These are phyloP conservation scores for Nephelium lappaceum DNA, from an alignment of 345 rosid genomes.

Conservation along the genomic window DNA sequence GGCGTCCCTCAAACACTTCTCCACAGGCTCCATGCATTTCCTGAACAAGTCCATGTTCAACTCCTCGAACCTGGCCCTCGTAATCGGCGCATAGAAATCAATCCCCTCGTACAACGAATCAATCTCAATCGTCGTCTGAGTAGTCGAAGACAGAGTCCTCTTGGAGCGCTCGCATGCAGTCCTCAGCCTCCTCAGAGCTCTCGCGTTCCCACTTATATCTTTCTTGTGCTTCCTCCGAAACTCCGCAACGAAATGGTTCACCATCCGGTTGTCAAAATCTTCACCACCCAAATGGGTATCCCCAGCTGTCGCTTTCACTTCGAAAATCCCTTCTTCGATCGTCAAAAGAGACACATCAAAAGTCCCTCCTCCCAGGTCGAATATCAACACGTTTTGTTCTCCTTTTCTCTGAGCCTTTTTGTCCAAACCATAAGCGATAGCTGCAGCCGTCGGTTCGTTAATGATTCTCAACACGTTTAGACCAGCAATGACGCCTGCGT, in stretches of 20 bases:
- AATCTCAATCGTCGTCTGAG: constrained; percentile 49
- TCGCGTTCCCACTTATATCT: constrained; percentile 26
- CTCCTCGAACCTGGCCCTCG: constrained; percentile 54
- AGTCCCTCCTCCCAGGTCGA: constrained; percentile 33
- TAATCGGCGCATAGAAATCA: constrained; percentile 44
- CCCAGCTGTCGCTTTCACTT: constrained; percentile 37
- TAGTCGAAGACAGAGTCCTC: constrained; percentile 24
- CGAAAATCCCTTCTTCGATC: constrained; percentile 37
- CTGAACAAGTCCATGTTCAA: constrained; percentile 52
- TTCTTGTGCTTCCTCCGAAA: constrained; percentile 29
- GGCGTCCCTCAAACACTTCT: constrained; percentile 41
- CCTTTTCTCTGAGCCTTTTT: constrained; percentile 25
- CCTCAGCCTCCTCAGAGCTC: constrained; percentile 28
- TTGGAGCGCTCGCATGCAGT: constrained; percentile 30
- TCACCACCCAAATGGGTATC: constrained; percentile 36
- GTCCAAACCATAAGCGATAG: constrained; percentile 30
- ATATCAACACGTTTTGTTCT: constrained; percentile 30
- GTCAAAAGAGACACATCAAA: constrained; percentile 28
- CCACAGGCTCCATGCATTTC: constrained; percentile 56
- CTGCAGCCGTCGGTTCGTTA: constrained; percentile 31
- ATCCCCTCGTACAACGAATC: constrained; percentile 51
- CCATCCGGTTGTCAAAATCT: constrained; percentile 34
- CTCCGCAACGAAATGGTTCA: constrained; percentile 31
- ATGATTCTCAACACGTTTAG: constrained; percentile 32
- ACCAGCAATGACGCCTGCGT: constrained; percentile 25